Base-by-base conservation (phyloP, 2,329 filamentous ascomycete species). In the Coniochaeta sp. region DNA sequence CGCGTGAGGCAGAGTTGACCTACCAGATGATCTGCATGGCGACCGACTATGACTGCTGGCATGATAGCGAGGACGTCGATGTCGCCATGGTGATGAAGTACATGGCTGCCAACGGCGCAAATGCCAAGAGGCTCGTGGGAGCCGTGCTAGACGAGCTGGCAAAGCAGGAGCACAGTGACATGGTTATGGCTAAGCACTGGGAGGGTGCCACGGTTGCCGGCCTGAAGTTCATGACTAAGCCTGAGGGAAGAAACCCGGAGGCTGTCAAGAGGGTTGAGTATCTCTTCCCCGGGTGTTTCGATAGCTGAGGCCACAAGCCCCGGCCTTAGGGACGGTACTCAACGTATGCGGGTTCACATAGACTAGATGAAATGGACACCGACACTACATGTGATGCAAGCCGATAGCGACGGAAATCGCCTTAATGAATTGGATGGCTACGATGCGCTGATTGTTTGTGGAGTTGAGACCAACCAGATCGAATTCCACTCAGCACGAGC, bases 1-100 rank as follows among this genome's bases (percentile, higher is more conserved):
- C 95, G 11, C 88, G 91, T 59, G 95, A 99, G 79, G 95, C 95
- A 26, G 95, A 99, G 80, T 89, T 99, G 68, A 89, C 89, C 38
- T 98, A 98, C 76, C 92, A 96, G 79, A 96, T 97, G 85, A 96
- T 99, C 70, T 96, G 93, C 81, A 99, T 99, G 95, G 91, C 91
- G 36, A 99, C 95, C 31, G 95, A 99, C 79, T 99, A 99, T 75
- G 95, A 99, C 80, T 98, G 93, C 85, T 99, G 95, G 95, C 89
- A 93, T 72, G 86, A 84, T 22, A 84, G 83, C 57, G 89, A 86
- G 61, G 90, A 90, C 65, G 95, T 99, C 64, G 93, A 92, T 63
- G 95, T 99, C 24, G 90, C 93, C 74, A 96, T 98, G 90, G 95
- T 99, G 60, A 91, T 96, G 87, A 89, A 86, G 63, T 91, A 96